Conservation (phyloP, 371 early-diverging fungal genomes). For the Smittium mucronatum region DNA sequence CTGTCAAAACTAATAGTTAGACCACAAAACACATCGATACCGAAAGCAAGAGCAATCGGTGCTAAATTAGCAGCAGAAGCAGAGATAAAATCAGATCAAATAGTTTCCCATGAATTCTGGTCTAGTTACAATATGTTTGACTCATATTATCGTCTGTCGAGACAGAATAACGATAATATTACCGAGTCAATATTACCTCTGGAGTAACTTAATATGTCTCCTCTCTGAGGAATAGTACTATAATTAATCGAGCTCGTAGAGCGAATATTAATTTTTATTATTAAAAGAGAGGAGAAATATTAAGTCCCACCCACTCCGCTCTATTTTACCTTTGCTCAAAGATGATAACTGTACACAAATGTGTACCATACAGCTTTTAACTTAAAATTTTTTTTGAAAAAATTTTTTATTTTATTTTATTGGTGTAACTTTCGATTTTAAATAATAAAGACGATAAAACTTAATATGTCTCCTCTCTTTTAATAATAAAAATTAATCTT, state of each 20-base stretch:
- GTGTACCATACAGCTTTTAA: background rate
- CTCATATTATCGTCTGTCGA: background rate
- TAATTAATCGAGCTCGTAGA: background rate
- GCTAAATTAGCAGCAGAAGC: background rate
- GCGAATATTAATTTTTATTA: background rate
- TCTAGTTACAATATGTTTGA: background rate
- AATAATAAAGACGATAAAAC: no score
- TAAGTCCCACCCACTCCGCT: background rate
- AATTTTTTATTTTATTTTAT: no score
- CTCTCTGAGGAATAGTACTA: background rate
- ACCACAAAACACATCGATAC: background rate
- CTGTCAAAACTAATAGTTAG: background rate
- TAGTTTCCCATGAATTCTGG: constrained; percentile 5
- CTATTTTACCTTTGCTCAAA: background rate
- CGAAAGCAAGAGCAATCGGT: background rate
- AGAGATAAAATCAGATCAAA: background rate
- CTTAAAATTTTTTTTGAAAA: no score
- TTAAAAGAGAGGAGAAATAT: background rate
- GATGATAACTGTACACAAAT: background rate
- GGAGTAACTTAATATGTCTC: background rate
- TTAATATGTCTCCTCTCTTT: no score
- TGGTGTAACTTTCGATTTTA: no score
- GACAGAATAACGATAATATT: background rate
- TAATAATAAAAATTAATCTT: no score
- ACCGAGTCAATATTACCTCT: constrained; percentile 1